Evolutionary conservation across 305 asterid genomes (phyloP).

Genomic region (Caryopteris hybrid): DNA sequence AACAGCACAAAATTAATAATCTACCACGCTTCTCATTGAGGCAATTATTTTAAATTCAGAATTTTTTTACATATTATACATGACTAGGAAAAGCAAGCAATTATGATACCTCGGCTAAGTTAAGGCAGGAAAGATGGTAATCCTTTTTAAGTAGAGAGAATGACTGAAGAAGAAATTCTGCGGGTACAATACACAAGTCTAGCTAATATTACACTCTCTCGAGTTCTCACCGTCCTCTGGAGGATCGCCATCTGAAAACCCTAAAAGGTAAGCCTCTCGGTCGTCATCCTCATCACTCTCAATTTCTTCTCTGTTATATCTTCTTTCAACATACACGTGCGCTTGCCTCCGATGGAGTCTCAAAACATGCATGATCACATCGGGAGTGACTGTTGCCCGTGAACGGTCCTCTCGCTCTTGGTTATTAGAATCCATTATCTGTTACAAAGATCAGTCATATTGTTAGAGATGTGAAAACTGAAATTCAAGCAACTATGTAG

Average conservation of each 20-base stretch:
- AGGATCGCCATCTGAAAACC: slow-evolving; percentile 45
- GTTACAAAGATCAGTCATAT: slow-evolving; percentile 4
- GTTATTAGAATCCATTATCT: slow-evolving; percentile 65
- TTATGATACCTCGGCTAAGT: neutral
- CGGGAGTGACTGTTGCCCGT: slow-evolving; percentile 57
- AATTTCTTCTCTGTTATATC: slow-evolving; percentile 33
- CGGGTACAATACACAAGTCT: slow-evolving; percentile 17
- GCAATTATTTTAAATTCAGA: slow-evolving; percentile 2
- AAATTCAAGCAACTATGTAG: neutral
- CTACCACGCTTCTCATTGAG: neutral
- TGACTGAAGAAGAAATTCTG: neutral
- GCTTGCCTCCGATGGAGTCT: slow-evolving; percentile 77
- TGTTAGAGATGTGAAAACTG: neutral
- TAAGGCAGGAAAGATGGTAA: neutral
- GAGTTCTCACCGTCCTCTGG: slow-evolving; percentile 53
- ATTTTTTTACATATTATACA: slow-evolving; percentile 7
- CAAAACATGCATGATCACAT: slow-evolving; percentile 72
- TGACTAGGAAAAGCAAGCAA: neutral
- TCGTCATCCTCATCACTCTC: slow-evolving; percentile 60
- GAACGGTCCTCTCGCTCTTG: slow-evolving; percentile 58
- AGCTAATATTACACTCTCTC: slow-evolving; percentile 67
- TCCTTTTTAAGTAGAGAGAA: neutral
- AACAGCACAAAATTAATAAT: neutral
- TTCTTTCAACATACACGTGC: slow-evolving; percentile 47
- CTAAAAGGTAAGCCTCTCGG: slow-evolving; percentile 38